phyloP scores from a whole-genome alignment of 2,329 filamentous ascomycete species.

The Fusarium lateritium region DNA sequence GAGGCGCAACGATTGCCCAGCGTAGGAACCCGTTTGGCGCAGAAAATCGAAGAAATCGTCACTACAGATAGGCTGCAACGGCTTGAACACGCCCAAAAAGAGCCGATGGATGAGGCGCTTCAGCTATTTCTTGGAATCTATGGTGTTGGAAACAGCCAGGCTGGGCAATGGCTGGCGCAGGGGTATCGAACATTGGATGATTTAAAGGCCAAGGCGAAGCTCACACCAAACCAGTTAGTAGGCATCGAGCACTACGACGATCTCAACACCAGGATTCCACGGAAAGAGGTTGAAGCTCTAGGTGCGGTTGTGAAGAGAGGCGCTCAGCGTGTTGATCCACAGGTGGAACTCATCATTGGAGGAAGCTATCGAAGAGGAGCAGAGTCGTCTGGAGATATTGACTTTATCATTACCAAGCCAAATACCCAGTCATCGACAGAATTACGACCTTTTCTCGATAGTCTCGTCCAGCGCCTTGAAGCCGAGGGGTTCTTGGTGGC shows the following conservation, averaged over 20 bases:
- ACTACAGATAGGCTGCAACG: constrained; percentile 78
- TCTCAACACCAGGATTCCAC: constrained; percentile 83
- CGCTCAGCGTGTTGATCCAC: constrained; percentile 71
- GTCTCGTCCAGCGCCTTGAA: constrained; percentile 74
- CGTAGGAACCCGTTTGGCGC: constrained; percentile 80
- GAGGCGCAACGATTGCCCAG: constrained; percentile 78
- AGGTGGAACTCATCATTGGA: constrained; percentile 79
- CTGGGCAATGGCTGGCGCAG: constrained; percentile 81
- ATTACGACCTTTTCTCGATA: constrained; percentile 73
- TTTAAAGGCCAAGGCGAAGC: constrained; percentile 70
- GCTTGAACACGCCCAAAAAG: constrained; percentile 78
- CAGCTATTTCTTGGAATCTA: constrained; percentile 84
- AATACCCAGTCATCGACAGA: constrained; percentile 67
- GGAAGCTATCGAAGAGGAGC: constrained; percentile 90
- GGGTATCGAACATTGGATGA: constrained; percentile 84
- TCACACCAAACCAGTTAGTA: constrained; percentile 79
- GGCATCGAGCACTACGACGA: constrained; percentile 87
- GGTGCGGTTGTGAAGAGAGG: constrained; percentile 73
- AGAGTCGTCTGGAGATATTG: constrained; percentile 82
- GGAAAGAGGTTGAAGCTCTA: constrained; percentile 80
- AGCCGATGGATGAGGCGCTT: constrained; percentile 76
- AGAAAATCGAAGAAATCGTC: constrained; percentile 92
- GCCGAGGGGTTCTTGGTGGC: constrained; percentile 76
- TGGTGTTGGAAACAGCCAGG: constrained; percentile 79
- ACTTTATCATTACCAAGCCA: constrained; percentile 83